Evolutionary conservation across 306 rosid genomes (phyloP).

Genomic region (Glycine tomentella): DNA sequence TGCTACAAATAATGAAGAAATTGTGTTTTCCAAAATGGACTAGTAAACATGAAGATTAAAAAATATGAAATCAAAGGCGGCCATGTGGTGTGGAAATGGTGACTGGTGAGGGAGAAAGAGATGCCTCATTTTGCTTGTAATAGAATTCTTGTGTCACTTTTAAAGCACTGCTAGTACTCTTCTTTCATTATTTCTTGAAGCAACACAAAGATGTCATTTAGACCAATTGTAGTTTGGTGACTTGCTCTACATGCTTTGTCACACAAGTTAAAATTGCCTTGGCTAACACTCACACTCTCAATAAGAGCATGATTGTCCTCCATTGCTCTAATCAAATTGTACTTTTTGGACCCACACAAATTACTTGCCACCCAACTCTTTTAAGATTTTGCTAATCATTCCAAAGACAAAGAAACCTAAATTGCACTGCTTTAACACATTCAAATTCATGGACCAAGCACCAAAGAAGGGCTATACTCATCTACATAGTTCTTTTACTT

Average conservation of each 20-base stretch:
- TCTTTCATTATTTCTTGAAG: too few relatives aligned
- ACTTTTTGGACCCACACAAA: slow-evolving; percentile 35
- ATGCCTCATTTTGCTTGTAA: too few relatives aligned
- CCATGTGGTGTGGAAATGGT: too few relatives aligned
- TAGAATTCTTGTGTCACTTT: too few relatives aligned
- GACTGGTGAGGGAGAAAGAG: too few relatives aligned
- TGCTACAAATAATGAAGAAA: neutral
- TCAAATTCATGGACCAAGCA: slow-evolving; percentile 36
- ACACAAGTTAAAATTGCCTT: slow-evolving; percentile 33
- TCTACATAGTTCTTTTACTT: neutral
- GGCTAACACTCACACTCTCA: slow-evolving; percentile 38
- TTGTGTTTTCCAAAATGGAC: neutral
- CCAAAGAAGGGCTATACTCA: neutral
- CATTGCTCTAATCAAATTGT: slow-evolving; percentile 34
- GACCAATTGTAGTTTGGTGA: slow-evolving; percentile 58
- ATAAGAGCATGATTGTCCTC: slow-evolving; percentile 56
- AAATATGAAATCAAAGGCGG: too few relatives aligned
- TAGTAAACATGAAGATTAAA: slow-evolving; percentile 6
- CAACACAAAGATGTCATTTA: slow-evolving; percentile 73
- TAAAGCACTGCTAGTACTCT: too few relatives aligned
- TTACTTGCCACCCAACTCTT: too few relatives aligned
- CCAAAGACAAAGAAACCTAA: slow-evolving; percentile 29
- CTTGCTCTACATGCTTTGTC: slow-evolving; percentile 42
- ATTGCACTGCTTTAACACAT: slow-evolving; percentile 20
- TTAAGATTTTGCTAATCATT: too few relatives aligned